Conservation (phyloP, 1,139 yeast species). For the Yarrowia galli region DNA sequence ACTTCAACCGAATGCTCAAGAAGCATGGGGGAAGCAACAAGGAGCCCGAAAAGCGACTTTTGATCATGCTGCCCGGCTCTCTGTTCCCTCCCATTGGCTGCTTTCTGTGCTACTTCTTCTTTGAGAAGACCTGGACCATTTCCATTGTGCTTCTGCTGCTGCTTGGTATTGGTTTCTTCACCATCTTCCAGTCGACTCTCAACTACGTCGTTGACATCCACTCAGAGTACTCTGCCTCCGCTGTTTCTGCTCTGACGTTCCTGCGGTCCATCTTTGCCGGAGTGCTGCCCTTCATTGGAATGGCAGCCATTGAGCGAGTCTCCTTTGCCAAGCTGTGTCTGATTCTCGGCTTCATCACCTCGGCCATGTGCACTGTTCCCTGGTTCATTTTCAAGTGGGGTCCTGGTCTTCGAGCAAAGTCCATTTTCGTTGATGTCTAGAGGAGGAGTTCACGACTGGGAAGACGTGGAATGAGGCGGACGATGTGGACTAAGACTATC, state of each 20-base stretch:
- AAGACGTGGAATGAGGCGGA: too few relatives aligned
- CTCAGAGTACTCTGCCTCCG: constrained; percentile 43
- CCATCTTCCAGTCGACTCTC: constrained; percentile 42
- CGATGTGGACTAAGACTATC: too few relatives aligned
- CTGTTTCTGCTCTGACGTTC: constrained; percentile 42
- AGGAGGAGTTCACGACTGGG: too few relatives aligned
- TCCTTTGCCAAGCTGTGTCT: constrained; percentile 22
- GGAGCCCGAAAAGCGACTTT: constrained; percentile 42
- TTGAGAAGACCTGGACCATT: constrained; percentile 39
- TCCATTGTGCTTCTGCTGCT: constrained; percentile 40
- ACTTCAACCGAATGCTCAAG: constrained; percentile 39
- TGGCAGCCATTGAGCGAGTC: constrained; percentile 18
- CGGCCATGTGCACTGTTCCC: constrained; percentile 7
- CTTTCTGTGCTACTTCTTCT: constrained; percentile 39
- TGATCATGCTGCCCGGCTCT: constrained; percentile 41
- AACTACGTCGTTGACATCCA: constrained; percentile 43
- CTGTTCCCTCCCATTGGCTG: constrained; percentile 41
- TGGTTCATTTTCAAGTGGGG: constrained; percentile 34
- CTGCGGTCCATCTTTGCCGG: constrained; percentile 42
- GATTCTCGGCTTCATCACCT: constrained; percentile 17
- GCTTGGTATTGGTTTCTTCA: constrained; percentile 42
- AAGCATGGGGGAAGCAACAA: constrained; percentile 38
- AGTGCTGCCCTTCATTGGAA: constrained; percentile 39
- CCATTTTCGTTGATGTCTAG: constrained; percentile 12
- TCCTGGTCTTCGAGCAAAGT: background rate